Base-by-base conservation (phyloP, 768 basidiomycete genomes). In the Rhizopogon vesiculosus region DNA sequence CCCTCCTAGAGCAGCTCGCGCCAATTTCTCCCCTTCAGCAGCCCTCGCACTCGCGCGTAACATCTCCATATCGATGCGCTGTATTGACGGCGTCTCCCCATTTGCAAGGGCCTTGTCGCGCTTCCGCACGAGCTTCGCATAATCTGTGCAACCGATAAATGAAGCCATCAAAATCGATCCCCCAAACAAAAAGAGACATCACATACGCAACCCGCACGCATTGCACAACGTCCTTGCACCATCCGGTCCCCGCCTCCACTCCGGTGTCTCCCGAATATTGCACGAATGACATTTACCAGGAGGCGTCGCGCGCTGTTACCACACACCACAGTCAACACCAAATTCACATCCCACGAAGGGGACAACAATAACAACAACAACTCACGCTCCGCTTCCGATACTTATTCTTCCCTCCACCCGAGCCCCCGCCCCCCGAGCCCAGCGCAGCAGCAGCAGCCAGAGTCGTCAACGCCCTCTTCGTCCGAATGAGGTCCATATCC, bases 281-380 rank as follows among this genome's bases (percentile, higher is more conserved):
- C 90, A 92, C 33, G 90, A 91, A 70, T 91, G 88, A 63, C 90
- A 92, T 66, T 91, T 90, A 9, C 89, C 89, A 5, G 90, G 90
- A 16, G 90, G 90, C 39, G 86, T 89, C 43, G 90, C 88, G 61
- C 90, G 84, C 90, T 92, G 72, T 51, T 62, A 61, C 61, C 62
- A 61, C 46, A 49, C 62, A 61, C 61, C 62, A 61, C 46, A 49
- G 46, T 15, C 49, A 57, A 48, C 51, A 61, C 49, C 62, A 50
- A 70, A 59, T 4, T 42, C 15, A n/a, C 33, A 50, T 5, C 16
- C 29, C 25, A 25, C 25, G 25, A 58, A 45, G 45, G 22, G 40
- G 39, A 55, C 54, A 7, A 52, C 29, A 53, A 60, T 58, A 39
- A 35, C 53, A 53, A 60, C 58, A 39, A 35, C 53, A 38, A 77